Base-by-base conservation (phyloP, 768 basidiomycete genomes). In the Chlorophyllum brunneum region DNA sequence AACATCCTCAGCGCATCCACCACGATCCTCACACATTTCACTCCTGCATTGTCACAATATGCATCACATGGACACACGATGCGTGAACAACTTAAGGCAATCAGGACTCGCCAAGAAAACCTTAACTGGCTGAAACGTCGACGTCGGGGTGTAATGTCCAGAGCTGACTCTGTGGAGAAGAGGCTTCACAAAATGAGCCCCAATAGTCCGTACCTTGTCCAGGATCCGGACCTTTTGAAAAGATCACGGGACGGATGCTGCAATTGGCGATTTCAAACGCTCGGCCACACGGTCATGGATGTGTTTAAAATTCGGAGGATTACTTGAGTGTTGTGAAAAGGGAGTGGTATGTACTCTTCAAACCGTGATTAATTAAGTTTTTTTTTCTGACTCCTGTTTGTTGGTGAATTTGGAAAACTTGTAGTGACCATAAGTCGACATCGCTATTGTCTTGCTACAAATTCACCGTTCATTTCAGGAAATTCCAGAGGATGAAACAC, bases 131-230 rank as follows among this genome's bases (percentile, higher is more conserved):
- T 92, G 11, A 85, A 82, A 58, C 80, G 84, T 11, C 78, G 86
- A 15, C 75, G 92, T 45, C 82, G 84, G 58, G 72, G 73, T 8
- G 74, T 93, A 4, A 76, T 74, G 8, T 67, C 77, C 22, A 86
- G 86, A 56, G 88, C 92, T 0, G 93, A 95, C 49, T 68, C 80
- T 15, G 92, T 91, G 2, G 92, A 95, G 58, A 88, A 79, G 73
- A 95, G 95, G 64, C 77, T 98, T 31, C 81, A 77, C 67, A 95
- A 87, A 72, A 95, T 97, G 93, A 79, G 78, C 56, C 77, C 88
- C 0, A 91, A 94, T 66, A 82, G 95, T 71, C 97, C 95, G 75
- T 87, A 88, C 58, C 69, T 92, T 30, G 68, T 71, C 2, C 59
- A 71, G 49, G 93, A 95, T 66, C 86, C 84, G 1, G 90, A 92